Evolutionary conservation across 257 asterid genomes (phyloP).

Genomic region (Forsythia viridissima): DNA sequence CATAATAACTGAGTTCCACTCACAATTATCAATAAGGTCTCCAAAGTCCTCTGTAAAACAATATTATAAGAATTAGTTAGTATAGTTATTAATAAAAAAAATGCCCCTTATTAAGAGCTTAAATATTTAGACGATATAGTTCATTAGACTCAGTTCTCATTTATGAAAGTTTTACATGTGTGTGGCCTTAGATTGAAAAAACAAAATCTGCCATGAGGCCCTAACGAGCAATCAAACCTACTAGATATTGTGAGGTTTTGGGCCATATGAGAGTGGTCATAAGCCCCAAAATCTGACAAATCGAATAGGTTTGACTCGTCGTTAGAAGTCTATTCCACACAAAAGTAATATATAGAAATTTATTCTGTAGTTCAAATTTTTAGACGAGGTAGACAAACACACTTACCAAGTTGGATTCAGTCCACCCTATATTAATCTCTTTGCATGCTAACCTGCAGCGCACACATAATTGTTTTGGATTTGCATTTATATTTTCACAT

Average conservation of each 20-base stretch:
- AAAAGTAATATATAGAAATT: neutral
- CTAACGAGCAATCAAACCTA: neutral
- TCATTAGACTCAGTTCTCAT: neutral
- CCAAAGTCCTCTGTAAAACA: slow-evolving; percentile 68
- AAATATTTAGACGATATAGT: neutral
- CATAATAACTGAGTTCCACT: slow-evolving; percentile 75
- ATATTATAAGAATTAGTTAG: neutral
- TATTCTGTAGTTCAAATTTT: neutral
- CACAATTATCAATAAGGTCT: slow-evolving; percentile 63
- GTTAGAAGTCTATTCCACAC: neutral
- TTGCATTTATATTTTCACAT: neutral
- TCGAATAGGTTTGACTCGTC: neutral
- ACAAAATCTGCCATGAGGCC: neutral
- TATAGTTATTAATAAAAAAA: neutral
- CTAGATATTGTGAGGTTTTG: neutral
- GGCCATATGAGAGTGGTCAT: neutral
- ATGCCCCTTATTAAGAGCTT: neutral
- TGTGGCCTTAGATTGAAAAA: too few species aligned
- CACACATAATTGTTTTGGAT: neutral
- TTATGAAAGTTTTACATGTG: too few species aligned
- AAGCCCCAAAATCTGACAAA: neutral
- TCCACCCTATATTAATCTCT: slow-evolving; percentile 84
- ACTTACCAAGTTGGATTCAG: slow-evolving; percentile 66
- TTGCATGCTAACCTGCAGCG: slow-evolving; percentile 83
- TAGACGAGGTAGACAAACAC: neutral